Conservation (phyloP, 1,284 basidiomycete species). For the Kwoniella shivajii region DNA sequence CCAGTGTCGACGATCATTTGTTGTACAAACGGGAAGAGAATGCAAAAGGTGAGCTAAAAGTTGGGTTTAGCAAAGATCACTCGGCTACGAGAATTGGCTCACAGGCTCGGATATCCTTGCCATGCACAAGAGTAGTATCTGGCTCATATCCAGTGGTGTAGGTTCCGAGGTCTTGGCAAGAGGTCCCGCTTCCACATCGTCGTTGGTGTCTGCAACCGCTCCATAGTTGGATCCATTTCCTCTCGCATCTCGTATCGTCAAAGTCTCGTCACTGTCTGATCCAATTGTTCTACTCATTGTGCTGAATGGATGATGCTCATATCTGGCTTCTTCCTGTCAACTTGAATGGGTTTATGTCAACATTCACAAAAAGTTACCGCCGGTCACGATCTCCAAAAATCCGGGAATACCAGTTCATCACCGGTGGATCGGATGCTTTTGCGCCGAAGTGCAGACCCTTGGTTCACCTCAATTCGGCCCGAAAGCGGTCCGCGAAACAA, state of each 20-base stretch:
- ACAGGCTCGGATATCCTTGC: slow-evolving; percentile 29
- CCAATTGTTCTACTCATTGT: background rate
- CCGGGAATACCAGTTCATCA: too few species aligned
- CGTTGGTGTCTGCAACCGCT: background rate
- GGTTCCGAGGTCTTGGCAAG: slow-evolving; percentile 5
- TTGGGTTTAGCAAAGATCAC: background rate
- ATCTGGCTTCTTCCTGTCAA: background rate
- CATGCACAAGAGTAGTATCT: slow-evolving; percentile 26
- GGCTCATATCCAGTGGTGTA: slow-evolving; percentile 23
- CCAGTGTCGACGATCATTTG: slow-evolving; percentile 35
- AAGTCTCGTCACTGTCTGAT: background rate
- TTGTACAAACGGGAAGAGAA: slow-evolving; percentile 31
- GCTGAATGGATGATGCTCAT: too few species aligned
- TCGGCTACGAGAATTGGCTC: background rate
- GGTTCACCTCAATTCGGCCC: too few species aligned
- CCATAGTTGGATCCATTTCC: background rate
- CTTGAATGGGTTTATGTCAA: background rate
- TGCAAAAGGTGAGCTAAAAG: slow-evolving; percentile 25
- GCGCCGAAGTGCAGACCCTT: too few species aligned
- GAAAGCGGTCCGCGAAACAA: too few species aligned
- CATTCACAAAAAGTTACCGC: background rate
- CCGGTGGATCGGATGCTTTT: too few species aligned
- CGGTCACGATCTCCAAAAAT: too few species aligned
- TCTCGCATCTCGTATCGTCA: background rate
- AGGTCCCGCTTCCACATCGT: slow-evolving; percentile 2